Evolutionary conservation across 2,329 filamentous ascomycete genomes (phyloP).

Genomic region (Calonectria honghensis): DNA sequence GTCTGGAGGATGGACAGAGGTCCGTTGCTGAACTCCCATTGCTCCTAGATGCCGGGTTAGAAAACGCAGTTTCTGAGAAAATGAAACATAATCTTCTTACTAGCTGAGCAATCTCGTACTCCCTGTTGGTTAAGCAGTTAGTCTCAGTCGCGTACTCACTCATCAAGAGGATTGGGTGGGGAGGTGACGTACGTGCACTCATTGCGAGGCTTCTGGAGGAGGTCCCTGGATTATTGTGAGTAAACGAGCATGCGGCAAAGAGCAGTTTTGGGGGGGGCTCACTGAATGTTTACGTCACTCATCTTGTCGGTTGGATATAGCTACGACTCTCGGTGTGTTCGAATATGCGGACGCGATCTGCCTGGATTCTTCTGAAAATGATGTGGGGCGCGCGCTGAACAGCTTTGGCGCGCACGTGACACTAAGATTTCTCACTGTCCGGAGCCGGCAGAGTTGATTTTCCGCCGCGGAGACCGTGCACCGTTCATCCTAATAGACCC

Average conservation of each 20-base stretch:
- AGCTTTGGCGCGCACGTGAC: slow-evolving; percentile 26
- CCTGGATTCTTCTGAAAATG: slow-evolving; percentile 36
- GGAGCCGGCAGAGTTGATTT: slow-evolving; percentile 23
- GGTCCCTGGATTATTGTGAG: slow-evolving; percentile 32
- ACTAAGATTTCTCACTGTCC: background rate
- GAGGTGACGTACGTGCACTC: slow-evolving; percentile 38
- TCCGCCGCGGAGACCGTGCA: background rate
- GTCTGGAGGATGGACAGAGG: slow-evolving; percentile 37
- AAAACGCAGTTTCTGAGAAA: background rate
- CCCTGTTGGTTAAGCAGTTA: slow-evolving; percentile 22
- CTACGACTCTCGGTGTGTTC: slow-evolving; percentile 31
- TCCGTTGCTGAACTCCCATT: slow-evolving; percentile 39
- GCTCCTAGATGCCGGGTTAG: slow-evolving; percentile 27
- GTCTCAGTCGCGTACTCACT: slow-evolving; percentile 30
- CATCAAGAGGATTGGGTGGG: background rate
- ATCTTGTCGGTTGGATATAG: slow-evolving; percentile 33
- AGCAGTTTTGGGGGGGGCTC: background rate
- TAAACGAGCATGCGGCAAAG: background rate
- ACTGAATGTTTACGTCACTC: slow-evolving; percentile 39
- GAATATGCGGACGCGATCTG: slow-evolving; percentile 35
- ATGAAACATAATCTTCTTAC: slow-evolving; percentile 19
- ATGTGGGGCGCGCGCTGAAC: slow-evolving; percentile 29
- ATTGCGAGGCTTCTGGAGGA: slow-evolving; percentile 39
- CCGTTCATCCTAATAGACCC: background rate
- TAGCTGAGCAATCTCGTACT: slow-evolving; percentile 37